Evolutionary conservation across 2,329 filamentous ascomycete genomes (phyloP).

Genomic region (Ascochyta clinopodiicola): DNA sequence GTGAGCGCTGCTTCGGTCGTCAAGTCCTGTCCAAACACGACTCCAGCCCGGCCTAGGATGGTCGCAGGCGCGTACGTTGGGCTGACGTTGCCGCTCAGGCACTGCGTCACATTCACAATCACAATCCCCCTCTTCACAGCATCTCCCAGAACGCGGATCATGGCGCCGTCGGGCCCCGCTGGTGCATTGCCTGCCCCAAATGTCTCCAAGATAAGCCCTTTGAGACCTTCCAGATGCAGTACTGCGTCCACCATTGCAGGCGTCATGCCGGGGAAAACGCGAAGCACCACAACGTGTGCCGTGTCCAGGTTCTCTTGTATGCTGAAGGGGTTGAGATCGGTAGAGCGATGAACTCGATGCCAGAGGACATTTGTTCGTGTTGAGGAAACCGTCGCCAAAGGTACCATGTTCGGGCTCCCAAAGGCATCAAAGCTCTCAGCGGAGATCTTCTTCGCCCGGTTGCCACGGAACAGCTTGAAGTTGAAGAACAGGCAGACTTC

Average conservation of each 20-base stretch:
- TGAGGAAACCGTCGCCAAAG: constrained; percentile 81
- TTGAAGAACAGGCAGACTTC: constrained; percentile 96
- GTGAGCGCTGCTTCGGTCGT: constrained; percentile 90
- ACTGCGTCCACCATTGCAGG: constrained; percentile 93
- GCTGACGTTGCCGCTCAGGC: constrained; percentile 60
- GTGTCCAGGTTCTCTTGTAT: constrained; percentile 76
- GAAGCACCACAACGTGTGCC: constrained; percentile 85
- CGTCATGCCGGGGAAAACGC: constrained; percentile 90
- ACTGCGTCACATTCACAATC: constrained; percentile 92
- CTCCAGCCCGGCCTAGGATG: constrained; percentile 79
- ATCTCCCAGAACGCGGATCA: constrained; percentile 77
- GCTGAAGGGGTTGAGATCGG: constrained; percentile 73
- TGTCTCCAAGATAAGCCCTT: constrained; percentile 85
- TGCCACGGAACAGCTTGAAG: constrained; percentile 86
- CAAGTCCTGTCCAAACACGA: constrained; percentile 87
- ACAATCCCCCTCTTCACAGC: constrained; percentile 82
- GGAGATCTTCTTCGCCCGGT: constrained; percentile 85
- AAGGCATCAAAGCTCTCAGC: constrained; percentile 88
- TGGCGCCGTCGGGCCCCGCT: constrained; percentile 76
- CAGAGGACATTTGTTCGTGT: constrained; percentile 82
- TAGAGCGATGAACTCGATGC: constrained; percentile 77
- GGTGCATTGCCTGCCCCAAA: constrained; percentile 94
- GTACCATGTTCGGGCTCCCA: constrained; percentile 82
- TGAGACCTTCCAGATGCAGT: constrained; percentile 74
- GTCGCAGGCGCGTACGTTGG: constrained; percentile 57